Evolutionary conservation across 108 stramenopile species (phyloP), one percentile per base, ranked within the genome.

Genomic region (Fistulifera pelliculosa): DNA sequence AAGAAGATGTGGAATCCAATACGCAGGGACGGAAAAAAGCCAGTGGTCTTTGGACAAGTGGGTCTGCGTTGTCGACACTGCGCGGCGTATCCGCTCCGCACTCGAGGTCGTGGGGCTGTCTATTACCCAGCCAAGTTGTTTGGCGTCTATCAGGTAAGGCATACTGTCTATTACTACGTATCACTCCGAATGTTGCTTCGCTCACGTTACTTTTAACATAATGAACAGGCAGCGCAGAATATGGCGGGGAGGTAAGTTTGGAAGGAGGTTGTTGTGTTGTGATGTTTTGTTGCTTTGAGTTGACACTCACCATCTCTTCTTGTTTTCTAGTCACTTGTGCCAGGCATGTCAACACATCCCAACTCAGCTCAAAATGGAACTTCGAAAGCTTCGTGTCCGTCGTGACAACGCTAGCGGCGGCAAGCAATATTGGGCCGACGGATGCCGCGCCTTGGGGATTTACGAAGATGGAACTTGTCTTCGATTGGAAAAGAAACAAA

Each of bases 21-120:
- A 66, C 68, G 40, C 76, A 71, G 47, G 80, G 80, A 4, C 47
- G 76, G 27, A 77, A 77, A 40, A 71, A 74, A 26, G n/a, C 54
- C 64, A 19, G 23, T 82, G 0, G 40, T 52, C 22, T 38, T 70
- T 12, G 76, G 76, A 19, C 76, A 82, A 61, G 76, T 77, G 15
- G 80, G 80, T 5, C 69, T 82, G 1, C 70, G 74, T 42, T 82
- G 80, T 41, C 71, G 56, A 12, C 80, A 82, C 54, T 82, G 80
- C 47, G 54, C 58, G 12, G 26, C 11, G 27, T 45, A 66, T 22
- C 71, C 75, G 16, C 58, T 64, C 17, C 55, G 52, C 31, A 58
- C 57, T 21, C 47, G 80, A 17, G 80, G 76, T 19, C 66, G 62
- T 51, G 76, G 75, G 13, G 57, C 76, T 38, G 73, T 74, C 3